Percentiles rank a stretch among this genome's conserved stretches.
These are phyloP conservation scores for Onygenales sp. DNA, from an alignment of 2,329 filamentous ascomycete species.

Conservation along the genomic window DNA sequence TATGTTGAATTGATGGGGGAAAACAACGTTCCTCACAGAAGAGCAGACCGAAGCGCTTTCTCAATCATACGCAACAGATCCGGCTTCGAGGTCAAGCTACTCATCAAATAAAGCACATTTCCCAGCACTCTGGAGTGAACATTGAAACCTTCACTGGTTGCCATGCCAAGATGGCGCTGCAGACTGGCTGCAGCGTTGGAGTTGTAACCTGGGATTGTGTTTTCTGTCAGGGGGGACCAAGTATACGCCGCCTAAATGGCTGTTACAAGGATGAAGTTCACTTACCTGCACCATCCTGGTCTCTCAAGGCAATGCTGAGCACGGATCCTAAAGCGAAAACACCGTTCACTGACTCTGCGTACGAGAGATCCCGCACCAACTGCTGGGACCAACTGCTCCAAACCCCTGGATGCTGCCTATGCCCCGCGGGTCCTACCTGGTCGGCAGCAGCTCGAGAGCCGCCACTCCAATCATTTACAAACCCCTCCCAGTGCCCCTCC, in stretches of 20 bases:
- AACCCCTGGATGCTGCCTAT: slow-evolving; percentile 14
- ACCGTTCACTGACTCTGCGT: slow-evolving; percentile 47
- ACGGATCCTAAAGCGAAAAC: slow-evolving; percentile 69
- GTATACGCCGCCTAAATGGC: background rate
- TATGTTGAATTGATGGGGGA: no score
- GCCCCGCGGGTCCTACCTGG: background rate
- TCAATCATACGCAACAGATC: slow-evolving; percentile 35
- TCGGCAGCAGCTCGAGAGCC: no score
- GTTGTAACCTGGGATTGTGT: slow-evolving; percentile 39
- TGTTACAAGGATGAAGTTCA: slow-evolving; percentile 1
- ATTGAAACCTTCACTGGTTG: slow-evolving; percentile 29
- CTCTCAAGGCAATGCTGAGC: slow-evolving; percentile 53
- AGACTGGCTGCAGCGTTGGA: slow-evolving; percentile 46
- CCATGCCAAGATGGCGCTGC: slow-evolving; percentile 39
- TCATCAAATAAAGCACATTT: slow-evolving; percentile 54
- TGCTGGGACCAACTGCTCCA: slow-evolving; percentile 65
- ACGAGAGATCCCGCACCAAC: slow-evolving; percentile 53
- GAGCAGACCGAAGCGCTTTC: slow-evolving; percentile 26
- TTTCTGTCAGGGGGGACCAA: background rate
- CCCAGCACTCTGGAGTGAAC: slow-evolving; percentile 53
- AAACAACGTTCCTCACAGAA: slow-evolving; percentile 13
- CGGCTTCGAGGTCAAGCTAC: slow-evolving; percentile 41
- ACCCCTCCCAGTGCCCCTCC: slow-evolving; percentile 48
- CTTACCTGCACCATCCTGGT: slow-evolving; percentile 38
- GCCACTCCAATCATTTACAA: slow-evolving; percentile 40